A percentile compares a stretch with the other conserved stretches of the same genome.
These are phyloP conservation scores for Phialophora macrospora DNA, from an alignment of 2,329 filamentous ascomycete genomes.

Conservation along the genomic window DNA sequence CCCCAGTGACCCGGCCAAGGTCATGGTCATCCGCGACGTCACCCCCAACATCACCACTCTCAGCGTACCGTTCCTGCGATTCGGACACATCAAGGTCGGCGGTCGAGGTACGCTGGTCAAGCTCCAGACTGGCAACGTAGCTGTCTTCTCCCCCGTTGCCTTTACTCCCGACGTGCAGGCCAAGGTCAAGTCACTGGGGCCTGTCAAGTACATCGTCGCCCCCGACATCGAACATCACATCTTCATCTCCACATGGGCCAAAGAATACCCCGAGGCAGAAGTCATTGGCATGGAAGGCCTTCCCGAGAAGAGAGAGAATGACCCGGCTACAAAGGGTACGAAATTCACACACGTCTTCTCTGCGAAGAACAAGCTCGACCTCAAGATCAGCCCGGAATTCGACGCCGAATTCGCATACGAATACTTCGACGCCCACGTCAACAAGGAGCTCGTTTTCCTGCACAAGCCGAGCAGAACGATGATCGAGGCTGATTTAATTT, in stretches of 20 bases:
- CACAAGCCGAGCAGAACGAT: constrained; percentile 79
- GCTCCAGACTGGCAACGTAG: constrained; percentile 75
- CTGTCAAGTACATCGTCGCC: constrained; percentile 82
- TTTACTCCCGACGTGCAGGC: constrained; percentile 74
- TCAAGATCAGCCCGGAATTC: constrained; percentile 73
- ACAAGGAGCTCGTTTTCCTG: constrained; percentile 85
- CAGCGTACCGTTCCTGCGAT: constrained; percentile 82
- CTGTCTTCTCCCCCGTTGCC: constrained; percentile 89
- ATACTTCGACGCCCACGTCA: constrained; percentile 77
- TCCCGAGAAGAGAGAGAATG: constrained; percentile 75
- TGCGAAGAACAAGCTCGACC: constrained; percentile 54
- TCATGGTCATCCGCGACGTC: constrained; percentile 89
- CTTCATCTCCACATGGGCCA: constrained; percentile 83
- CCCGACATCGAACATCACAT: constrained; percentile 95
- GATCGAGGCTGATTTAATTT: constrained; percentile 87
- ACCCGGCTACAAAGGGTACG: constrained; percentile 60
- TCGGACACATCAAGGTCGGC: constrained; percentile 79
- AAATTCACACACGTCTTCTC: constrained; percentile 72
- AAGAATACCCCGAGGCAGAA: constrained; percentile 75
- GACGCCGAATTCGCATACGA: constrained; percentile 85
- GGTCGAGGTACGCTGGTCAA: constrained; percentile 85
- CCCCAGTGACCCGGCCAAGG: constrained; percentile 72
- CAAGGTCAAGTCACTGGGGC: constrained; percentile 65
- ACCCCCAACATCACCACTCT: constrained; percentile 68
- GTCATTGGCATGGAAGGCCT: constrained; percentile 84